These are phyloP conservation scores for Verticillium klebahnii DNA, from an alignment of 2,329 filamentous ascomycete genomes.

Conservation along the genomic window DNA sequence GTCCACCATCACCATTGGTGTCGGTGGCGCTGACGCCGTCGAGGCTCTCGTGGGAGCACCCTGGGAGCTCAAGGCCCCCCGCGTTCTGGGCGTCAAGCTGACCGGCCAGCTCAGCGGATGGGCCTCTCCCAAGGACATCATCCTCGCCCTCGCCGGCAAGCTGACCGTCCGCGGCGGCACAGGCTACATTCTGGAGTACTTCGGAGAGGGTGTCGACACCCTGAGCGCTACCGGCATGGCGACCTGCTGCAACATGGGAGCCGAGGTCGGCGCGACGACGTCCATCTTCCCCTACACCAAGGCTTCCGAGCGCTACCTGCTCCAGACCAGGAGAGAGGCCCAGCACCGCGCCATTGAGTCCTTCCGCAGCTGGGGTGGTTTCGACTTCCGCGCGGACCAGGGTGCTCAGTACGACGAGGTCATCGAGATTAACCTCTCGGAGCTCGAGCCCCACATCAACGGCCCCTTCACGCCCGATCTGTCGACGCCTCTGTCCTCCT, in stretches of 20 bases:
- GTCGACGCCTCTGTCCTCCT: slow-evolving; percentile 85
- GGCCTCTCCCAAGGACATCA: slow-evolving; percentile 94
- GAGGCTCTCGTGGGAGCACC: slow-evolving; percentile 94
- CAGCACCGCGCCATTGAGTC: slow-evolving; percentile 8
- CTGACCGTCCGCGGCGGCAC: slow-evolving; percentile 93
- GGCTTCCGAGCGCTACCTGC: slow-evolving; percentile 78
- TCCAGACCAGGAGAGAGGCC: slow-evolving; percentile 69
- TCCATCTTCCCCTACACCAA: slow-evolving; percentile 91
- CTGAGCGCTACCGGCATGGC: slow-evolving; percentile 92
- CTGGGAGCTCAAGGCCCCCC: slow-evolving; percentile 96
- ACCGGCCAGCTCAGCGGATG: slow-evolving; percentile 82
- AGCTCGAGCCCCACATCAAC: slow-evolving; percentile 93
- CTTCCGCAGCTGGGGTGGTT: slow-evolving; percentile 12
- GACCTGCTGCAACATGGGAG: slow-evolving; percentile 85
- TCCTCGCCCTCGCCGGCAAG: slow-evolving; percentile 81
- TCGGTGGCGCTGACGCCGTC: slow-evolving; percentile 94
- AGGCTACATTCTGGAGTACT: slow-evolving; percentile 91
- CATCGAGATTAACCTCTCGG: slow-evolving; percentile 84
- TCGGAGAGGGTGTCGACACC: slow-evolving; percentile 82
- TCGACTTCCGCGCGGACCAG: slow-evolving; percentile 65
- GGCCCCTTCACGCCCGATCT: slow-evolving; percentile 95
- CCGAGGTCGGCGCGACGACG: slow-evolving; percentile 91
- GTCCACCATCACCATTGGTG: slow-evolving; percentile 90
- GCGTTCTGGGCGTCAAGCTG: slow-evolving; percentile 79
- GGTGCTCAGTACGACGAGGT: slow-evolving; percentile 85